These are phyloP conservation scores for Plasmodium gaboni DNA, from an alignment of 169 alveolate genomes.

Conservation along the genomic window DNA sequence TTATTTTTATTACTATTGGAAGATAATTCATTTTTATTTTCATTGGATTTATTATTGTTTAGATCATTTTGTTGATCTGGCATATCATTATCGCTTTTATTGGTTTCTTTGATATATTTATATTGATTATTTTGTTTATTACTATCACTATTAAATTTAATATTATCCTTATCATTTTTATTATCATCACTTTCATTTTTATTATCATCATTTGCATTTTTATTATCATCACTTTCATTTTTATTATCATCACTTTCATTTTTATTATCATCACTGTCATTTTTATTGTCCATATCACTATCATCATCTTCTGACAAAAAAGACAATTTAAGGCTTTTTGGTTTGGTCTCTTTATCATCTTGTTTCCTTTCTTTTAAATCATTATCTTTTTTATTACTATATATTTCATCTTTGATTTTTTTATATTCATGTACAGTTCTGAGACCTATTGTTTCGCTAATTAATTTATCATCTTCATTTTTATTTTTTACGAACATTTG, in stretches of 20 bases:
- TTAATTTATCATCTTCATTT: constrained; percentile 71
- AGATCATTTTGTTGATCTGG: neutral
- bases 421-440: constrained; percentile 75
- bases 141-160: neutral
- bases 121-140: neutral
- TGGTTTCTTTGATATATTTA: neutral
- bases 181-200: neutral
- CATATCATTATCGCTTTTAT: constrained; percentile 6
- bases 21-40: neutral
- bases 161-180: neutral
- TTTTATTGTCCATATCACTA: constrained; percentile 8
- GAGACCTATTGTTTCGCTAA: constrained; percentile 69
- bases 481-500: constrained; percentile 74
- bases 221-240: neutral
- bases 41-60: neutral
- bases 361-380: constrained; percentile 8
- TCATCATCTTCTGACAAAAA: constrained; percentile 41
- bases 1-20: neutral
- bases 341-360: constrained; percentile 21
- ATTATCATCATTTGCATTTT: neutral
- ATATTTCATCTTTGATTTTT: constrained; percentile 64
- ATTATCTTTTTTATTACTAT: constrained; percentile 35
- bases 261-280: neutral
- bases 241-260: neutral
- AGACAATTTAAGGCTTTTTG: constrained; percentile 43